Evolutionary conservation across 345 rosid species (phyloP).

Genomic region (Eucalyptus cloeziana): DNA sequence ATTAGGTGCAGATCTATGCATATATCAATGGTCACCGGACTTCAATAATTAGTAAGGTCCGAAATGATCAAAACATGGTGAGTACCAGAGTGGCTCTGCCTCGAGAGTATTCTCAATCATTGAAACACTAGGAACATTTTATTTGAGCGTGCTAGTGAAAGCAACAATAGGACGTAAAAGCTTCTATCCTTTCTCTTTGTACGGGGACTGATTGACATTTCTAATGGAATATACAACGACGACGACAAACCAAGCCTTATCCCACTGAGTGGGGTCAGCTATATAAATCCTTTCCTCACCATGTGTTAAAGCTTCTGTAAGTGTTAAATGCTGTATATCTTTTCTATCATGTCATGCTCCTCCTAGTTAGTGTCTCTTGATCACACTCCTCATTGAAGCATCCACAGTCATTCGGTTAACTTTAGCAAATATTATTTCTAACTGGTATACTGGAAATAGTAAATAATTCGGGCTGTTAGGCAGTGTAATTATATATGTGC

Average conservation of each 20-base stretch:
- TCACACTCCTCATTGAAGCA: background rate
- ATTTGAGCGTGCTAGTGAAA: background rate
- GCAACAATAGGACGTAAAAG: background rate
- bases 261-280: background rate
- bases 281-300: too few relatives aligned
- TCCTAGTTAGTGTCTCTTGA: background rate
- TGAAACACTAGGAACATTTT: background rate
- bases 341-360: background rate
- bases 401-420: background rate
- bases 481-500: background rate
- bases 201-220: background rate
- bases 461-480: background rate
- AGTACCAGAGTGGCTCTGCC: background rate
- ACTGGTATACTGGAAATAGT: background rate
- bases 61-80: background rate
- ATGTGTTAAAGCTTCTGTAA: background rate
- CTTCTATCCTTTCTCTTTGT: background rate
- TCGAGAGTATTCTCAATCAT: background rate
- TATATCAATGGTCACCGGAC: background rate
- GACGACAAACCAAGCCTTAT: background rate
- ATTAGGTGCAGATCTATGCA: too few relatives aligned
- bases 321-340: background rate
- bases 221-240: background rate
- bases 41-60: background rate
- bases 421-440: background rate